Evolutionary conservation across 352 stramenopile species (phyloP).

Genomic region (Stramenopiles sp.): DNA sequence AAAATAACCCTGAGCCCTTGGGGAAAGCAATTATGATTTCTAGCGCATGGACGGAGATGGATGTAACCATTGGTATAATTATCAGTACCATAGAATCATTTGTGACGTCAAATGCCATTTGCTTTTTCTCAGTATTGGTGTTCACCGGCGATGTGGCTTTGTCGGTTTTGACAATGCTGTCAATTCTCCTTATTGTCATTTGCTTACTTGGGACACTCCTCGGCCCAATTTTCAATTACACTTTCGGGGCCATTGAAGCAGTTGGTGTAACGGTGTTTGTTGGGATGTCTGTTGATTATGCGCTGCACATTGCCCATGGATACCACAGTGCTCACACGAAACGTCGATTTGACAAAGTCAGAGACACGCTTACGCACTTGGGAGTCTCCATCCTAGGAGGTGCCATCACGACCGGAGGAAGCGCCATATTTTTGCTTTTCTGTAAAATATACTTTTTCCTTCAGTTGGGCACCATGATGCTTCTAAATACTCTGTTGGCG

Average conservation of each 20-base stretch:
- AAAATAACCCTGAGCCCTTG: too few relatives aligned
- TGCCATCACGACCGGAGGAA: constrained; percentile 15
- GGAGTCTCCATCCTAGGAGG: constrained; percentile 17
- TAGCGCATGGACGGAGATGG: too few relatives aligned
- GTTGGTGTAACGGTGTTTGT: constrained; percentile 20
- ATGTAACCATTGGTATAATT: neutral
- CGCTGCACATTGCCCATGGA: constrained; percentile 17
- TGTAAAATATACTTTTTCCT: constrained; percentile 19
- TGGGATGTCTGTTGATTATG: constrained; percentile 19
- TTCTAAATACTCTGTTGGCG: neutral
- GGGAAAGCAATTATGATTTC: too few relatives aligned
- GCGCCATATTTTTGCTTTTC: constrained; percentile 19
- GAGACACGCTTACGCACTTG: constrained; percentile 14
- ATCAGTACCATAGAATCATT: neutral
- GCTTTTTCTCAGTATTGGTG: neutral
- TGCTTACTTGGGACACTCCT: neutral
- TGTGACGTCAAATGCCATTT: neutral
- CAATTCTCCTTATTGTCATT: neutral
- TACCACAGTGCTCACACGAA: constrained; percentile 12
- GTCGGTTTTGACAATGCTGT: neutral
- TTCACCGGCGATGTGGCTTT: neutral
- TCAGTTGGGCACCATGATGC: constrained; percentile 12
- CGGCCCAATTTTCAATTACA: constrained; percentile 8
- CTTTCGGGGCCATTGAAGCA: constrained; percentile 18
- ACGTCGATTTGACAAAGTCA: constrained; percentile 5